Evolutionary conservation across 2,329 filamentous ascomycete genomes (phyloP).

Genomic region (Sporothrix brunneoviolacea): DNA sequence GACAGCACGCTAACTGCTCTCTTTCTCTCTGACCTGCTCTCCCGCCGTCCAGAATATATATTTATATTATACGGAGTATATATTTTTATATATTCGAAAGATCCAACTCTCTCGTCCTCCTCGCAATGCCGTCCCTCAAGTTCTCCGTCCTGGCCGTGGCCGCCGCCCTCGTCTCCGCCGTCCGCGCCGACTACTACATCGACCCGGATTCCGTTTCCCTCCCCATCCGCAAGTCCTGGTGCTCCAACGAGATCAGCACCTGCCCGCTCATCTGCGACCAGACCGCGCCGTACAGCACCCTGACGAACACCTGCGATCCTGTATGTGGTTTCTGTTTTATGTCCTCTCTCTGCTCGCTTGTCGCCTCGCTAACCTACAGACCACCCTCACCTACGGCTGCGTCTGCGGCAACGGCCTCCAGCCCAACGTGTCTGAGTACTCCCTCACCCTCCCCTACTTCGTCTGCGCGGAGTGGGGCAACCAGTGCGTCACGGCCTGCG

Average conservation of each 20-base stretch:
- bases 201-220: slow-evolving; percentile 54
- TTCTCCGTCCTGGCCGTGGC: slow-evolving; percentile 48
- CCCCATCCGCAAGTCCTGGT: slow-evolving; percentile 54
- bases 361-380: slow-evolving; percentile 29
- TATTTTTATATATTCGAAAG: no score
- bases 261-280: slow-evolving; percentile 71
- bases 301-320: slow-evolving; percentile 61
- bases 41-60: no score
- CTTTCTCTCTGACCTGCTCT: no score
- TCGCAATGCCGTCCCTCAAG: slow-evolving; percentile 50
- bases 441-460: slow-evolving; percentile 71
- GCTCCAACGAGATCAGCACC: slow-evolving; percentile 50
- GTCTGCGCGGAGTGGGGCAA: slow-evolving; percentile 65
- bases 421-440: slow-evolving; percentile 71
- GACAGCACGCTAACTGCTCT: not conserved
- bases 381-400: slow-evolving; percentile 61
- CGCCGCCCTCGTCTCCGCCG: slow-evolving; percentile 43
- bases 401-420: slow-evolving; percentile 59
- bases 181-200: slow-evolving; percentile 53
- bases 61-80: no score
- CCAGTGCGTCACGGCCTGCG: slow-evolving; percentile 59
- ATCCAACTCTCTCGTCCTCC: not conserved
- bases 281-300: slow-evolving; percentile 40
- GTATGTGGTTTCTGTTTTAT: slow-evolving; percentile 34
- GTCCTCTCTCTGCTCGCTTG: not conserved